phyloP scores from a whole-genome alignment of 345 rosid genomes.

The Citrus mangshanensis region DNA sequence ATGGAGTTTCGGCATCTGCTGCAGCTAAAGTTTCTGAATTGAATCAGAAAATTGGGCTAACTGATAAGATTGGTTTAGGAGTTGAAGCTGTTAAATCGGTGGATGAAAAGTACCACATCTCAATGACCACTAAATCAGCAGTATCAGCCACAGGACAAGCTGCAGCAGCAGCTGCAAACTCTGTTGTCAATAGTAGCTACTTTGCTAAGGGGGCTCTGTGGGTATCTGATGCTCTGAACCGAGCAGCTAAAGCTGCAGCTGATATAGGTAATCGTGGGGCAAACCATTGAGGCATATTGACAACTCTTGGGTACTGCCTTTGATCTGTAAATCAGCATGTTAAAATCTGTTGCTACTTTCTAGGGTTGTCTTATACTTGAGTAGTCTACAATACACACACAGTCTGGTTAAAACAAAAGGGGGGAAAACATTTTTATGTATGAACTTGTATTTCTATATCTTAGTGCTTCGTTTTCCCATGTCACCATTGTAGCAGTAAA shows the following conservation, averaged over 20 bases:
- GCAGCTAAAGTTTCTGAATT: constrained; percentile 64
- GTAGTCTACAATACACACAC: not conserved
- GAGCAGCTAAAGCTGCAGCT: constrained; percentile 67
- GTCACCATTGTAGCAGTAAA: not conserved
- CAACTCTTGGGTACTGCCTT: not conserved
- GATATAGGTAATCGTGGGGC: constrained; percentile 47
- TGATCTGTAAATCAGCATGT: not conserved
- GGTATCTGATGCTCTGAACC: constrained; percentile 65
- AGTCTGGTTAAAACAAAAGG: not conserved
- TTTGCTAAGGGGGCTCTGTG: constrained; percentile 78
- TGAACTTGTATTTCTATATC: not conserved
- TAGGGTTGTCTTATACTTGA: not conserved
- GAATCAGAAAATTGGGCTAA: constrained; percentile 59
- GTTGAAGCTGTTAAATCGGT: constrained; percentile 62
- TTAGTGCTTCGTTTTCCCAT: not conserved
- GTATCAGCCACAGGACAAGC: constrained; percentile 63
- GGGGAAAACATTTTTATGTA: not conserved
- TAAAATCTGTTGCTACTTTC: not conserved
- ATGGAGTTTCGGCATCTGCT: constrained; percentile 72
- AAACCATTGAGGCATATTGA: constrained; percentile 20
- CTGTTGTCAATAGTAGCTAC: constrained; percentile 70
- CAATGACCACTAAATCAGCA: constrained; percentile 65
- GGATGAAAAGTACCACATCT: constrained; percentile 63
- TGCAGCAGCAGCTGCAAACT: constrained; percentile 58
- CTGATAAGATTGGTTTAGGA: constrained; percentile 64